Evolutionary conservation across 1,284 basidiomycete genomes (phyloP).

Genomic region (Gymnopus androsaceus): DNA sequence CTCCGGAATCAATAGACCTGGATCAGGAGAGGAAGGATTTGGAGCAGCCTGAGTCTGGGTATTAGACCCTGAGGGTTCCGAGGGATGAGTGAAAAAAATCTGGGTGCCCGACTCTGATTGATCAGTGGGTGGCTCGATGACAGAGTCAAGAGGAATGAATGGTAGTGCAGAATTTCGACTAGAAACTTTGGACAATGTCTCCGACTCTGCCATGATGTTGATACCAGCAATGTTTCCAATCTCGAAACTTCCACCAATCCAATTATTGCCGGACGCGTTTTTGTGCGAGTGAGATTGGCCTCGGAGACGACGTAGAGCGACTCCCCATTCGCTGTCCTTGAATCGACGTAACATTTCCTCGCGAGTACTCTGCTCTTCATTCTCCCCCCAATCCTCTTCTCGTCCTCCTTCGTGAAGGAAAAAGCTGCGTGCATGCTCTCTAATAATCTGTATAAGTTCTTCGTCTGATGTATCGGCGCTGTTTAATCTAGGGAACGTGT

Average conservation of each 20-base stretch:
- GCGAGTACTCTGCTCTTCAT: constrained; percentile 48
- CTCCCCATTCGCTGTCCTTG: constrained; percentile 67
- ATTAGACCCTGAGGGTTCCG: constrained; percentile 18
- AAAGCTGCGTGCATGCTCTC: constrained; percentile 60
- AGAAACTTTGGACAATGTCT: constrained; percentile 19
- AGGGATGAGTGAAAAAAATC: constrained; percentile 34
- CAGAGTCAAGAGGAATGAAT: constrained; percentile 10
- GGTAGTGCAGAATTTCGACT: constrained; percentile 6
- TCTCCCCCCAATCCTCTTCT: constrained; percentile 62
- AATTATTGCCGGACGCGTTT: constrained; percentile 37
- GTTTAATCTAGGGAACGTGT: constrained; percentile 14
- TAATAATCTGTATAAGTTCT: constrained; percentile 45
- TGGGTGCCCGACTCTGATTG: constrained; percentile 22
- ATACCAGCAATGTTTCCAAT: constrained; percentile 68
- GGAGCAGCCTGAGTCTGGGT: background rate
- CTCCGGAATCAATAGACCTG: background rate
- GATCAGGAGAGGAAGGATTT: background rate
- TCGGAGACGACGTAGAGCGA: constrained; percentile 42
- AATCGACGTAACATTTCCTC: constrained; percentile 63
- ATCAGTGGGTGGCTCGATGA: constrained; percentile 1
- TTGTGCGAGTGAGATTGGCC: constrained; percentile 28
- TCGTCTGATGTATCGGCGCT: constrained; percentile 27
- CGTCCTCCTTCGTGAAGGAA: constrained; percentile 64
- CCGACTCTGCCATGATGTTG: constrained; percentile 44
- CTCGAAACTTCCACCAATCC: constrained; percentile 77